A percentile compares a stretch with the other conserved stretches of the same genome.
These are phyloP conservation scores for Xylaria curta DNA, from an alignment of 495 filamentous ascomycete genomes.

Conservation along the genomic window DNA sequence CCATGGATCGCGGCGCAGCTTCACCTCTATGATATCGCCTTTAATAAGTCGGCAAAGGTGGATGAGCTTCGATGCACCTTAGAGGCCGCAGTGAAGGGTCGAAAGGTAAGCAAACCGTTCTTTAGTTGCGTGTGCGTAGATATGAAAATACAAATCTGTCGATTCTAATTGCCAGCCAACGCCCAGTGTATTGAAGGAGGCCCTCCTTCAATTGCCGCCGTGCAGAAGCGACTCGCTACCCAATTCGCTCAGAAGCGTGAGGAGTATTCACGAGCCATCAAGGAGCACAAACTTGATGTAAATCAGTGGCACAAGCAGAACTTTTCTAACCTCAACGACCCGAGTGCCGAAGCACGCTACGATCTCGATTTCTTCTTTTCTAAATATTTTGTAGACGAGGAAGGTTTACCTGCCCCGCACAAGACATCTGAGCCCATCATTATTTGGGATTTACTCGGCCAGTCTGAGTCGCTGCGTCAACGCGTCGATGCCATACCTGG, in stretches of 20 bases:
- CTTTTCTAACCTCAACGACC: slow-evolving; percentile 9
- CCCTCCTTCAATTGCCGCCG: slow-evolving; percentile 2
- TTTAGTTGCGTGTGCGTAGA: neutral
- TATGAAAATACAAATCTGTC: neutral
- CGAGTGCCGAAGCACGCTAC: slow-evolving; percentile 20
- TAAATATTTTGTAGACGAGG: slow-evolving; percentile 17
- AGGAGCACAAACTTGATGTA: slow-evolving; percentile 10
- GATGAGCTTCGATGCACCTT: neutral
- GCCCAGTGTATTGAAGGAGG: slow-evolving; percentile 18
- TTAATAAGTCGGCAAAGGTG: slow-evolving; percentile 7
- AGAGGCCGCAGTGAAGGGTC: slow-evolving; percentile 13
- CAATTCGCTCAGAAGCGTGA: slow-evolving; percentile 4
- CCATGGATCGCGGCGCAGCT: slow-evolving; percentile 33
- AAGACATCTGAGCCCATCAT: slow-evolving; percentile 14
- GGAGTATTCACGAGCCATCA: slow-evolving; percentile 1
- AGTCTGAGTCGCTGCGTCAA: neutral
- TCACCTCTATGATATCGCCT: slow-evolving; percentile 29
- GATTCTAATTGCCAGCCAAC: neutral
- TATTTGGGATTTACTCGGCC: neutral
- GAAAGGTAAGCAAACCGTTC: slow-evolving; percentile 2
- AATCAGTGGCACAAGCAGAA: slow-evolving; percentile 10
- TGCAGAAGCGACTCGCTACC: neutral
- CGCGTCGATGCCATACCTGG: slow-evolving; percentile 12
- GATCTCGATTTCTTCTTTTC: slow-evolving; percentile 12
- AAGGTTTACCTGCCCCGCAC: slow-evolving; percentile 6